Percentiles rank a stretch among this genome's conserved stretches.
These are phyloP conservation scores for Scheffersomyces segobiensis DNA, from an alignment of 1,139 yeast genomes.

Conservation along the genomic window DNA sequence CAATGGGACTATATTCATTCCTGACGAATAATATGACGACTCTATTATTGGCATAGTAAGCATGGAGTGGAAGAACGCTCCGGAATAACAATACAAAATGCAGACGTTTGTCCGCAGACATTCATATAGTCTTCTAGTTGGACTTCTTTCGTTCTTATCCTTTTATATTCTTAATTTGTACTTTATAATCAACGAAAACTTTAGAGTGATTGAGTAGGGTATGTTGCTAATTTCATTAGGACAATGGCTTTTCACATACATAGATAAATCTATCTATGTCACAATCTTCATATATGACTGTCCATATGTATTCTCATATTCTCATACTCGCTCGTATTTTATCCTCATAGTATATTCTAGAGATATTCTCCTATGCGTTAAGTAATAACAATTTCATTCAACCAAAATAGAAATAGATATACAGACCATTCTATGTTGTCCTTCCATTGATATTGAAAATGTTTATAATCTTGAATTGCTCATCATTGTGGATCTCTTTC, in stretches of 20 bases:
- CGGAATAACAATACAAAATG: background rate
- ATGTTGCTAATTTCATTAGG: no score
- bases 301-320: no score
- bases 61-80: background rate
- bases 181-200: conserved; percentile 1
- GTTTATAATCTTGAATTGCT: background rate
- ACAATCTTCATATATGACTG: no score
- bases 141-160: background rate
- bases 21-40: background rate
- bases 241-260: background rate
- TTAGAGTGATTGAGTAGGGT: background rate
- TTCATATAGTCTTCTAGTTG: background rate
- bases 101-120: background rate
- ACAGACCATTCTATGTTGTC: no score
- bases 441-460: no score
- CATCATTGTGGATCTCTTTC: background rate
- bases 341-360: no score
- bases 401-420: no score
- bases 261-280: background rate
- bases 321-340: no score
- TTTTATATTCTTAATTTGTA: background rate
- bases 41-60: conserved; percentile 1
- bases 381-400: no score
- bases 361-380: no score
- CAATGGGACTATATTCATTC: background rate